Conservation (phyloP, 2,329 filamentous ascomycete genomes). For the Fusarium globosum region DNA sequence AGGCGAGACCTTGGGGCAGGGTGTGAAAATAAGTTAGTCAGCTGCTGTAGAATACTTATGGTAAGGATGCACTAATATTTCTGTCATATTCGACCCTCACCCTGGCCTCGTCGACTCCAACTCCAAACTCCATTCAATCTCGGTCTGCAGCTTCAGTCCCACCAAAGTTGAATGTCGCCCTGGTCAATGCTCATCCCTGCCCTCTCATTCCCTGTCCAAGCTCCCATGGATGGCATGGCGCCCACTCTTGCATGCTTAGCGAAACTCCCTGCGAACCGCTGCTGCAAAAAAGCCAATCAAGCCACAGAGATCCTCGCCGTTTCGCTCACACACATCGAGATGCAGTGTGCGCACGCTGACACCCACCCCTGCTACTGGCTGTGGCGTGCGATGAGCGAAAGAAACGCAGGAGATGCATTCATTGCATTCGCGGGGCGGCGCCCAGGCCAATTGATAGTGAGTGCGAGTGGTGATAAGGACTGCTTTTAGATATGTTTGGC, state of each 20-base stretch:
- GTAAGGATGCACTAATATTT: fast-evolving
- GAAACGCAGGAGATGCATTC: slow-evolving; percentile 33
- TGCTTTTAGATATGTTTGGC: slow-evolving; percentile 20
- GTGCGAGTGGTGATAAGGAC: slow-evolving; percentile 36
- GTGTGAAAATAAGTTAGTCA: background rate
- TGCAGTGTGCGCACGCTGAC: background rate
- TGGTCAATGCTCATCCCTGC: slow-evolving; percentile 18
- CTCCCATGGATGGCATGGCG: background rate
- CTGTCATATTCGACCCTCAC: background rate
- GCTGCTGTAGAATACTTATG: too few species aligned
- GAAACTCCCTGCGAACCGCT: slow-evolving; percentile 16
- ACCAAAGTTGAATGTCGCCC: slow-evolving; percentile 17
- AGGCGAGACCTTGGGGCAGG: background rate
- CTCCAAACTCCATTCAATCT: slow-evolving; percentile 35
- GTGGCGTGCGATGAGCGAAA: slow-evolving; percentile 26
- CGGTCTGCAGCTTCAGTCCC: slow-evolving; percentile 29
- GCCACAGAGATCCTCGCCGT: slow-evolving; percentile 17
- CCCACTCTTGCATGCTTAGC: slow-evolving; percentile 21
- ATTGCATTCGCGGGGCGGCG: slow-evolving; percentile 32
- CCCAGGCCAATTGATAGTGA: slow-evolving; percentile 17
- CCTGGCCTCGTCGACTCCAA: background rate
- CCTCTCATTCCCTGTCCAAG: slow-evolving; percentile 11
- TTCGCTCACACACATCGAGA: slow-evolving; percentile 31
- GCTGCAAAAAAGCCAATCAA: slow-evolving; percentile 22
- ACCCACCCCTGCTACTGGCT: background rate